Evolutionary conservation across 2,329 filamentous ascomycete genomes (phyloP), one percentile per base, ranked within the genome.

Genomic region (Colletotrichum sp.): DNA sequence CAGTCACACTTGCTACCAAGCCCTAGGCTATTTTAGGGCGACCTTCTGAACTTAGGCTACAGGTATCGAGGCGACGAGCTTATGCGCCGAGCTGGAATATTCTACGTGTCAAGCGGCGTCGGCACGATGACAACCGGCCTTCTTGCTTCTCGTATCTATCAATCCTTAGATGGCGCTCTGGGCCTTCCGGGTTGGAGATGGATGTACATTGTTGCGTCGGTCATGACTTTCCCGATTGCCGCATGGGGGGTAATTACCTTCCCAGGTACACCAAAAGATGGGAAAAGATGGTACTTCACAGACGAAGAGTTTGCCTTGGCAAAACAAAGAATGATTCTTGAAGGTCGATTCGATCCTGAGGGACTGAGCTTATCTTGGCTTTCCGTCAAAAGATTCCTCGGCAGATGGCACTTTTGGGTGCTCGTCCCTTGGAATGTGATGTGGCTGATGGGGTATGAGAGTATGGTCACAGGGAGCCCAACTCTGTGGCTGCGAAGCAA

Each of bases 401-500:
- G 67, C 1, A 52, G 72, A 3, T 74, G 70, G 72, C 77, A 77
- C 59, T 74, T 77, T 24, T 78, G 75, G 75, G 61, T 74, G 12
- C 63, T 78, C 21, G 72, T 77, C 5, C 75, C 76, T 21, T 77
- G 72, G 75, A 78, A 72, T 64, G 60, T 78, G 13, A 12, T 55
- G 26, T 78, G 61, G 65, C 67, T 71, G 39, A 66, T 75, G 39
- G 77, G 75, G 6, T 75, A 77, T 24, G 48, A 66, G 18, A 34
- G 48, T 32, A 73, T 73, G 72, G 30, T 32, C 13, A 71, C 68
- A 26, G 70, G 59, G n/a, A 67, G 66, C 10, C 74, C 64, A 24
- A 77, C 72, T 16, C 67, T 77, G 15, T 78, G 77, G 77, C 67
- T 78, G 59, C 71, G 71, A 69, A 72, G 61, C 26, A 36, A 64